Percentiles rank a stretch among this genome's conserved stretches.
phyloP scores from a whole-genome alignment of 768 basidiomycete species.

The Tricholoma sp. region DNA sequence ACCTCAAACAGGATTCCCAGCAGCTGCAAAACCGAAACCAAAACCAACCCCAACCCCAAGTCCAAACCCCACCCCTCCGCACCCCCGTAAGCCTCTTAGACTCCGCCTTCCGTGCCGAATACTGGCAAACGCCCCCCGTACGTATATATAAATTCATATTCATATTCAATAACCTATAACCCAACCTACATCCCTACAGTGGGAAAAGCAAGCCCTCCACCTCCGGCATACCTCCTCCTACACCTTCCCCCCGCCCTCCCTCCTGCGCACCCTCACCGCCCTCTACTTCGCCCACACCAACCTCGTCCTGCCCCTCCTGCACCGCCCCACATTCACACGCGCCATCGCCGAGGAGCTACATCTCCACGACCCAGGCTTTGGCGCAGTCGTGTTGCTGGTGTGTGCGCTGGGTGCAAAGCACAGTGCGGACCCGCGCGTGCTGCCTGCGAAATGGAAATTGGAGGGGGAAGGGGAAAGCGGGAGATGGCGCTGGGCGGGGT shows the following conservation, averaged over 20 bases:
- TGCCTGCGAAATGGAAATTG: conserved; percentile 32
- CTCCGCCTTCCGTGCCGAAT: too few relatives aligned
- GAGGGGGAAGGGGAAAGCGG: background rate
- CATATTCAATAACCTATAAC: too few relatives aligned
- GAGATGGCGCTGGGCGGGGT: conserved; percentile 45
- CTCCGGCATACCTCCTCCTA: too few relatives aligned
- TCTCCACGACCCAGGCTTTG: conserved; percentile 46
- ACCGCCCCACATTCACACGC: conserved; percentile 62
- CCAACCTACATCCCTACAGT: too few relatives aligned
- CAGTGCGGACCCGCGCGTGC: conserved; percentile 52
- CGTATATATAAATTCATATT: too few relatives aligned
- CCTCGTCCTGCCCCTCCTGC: conserved; percentile 59
- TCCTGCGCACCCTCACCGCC: conserved; percentile 49
- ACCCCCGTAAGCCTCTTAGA: too few relatives aligned
- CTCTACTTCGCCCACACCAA: conserved; percentile 61
- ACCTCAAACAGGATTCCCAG: too few relatives aligned
- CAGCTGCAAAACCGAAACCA: too few relatives aligned
- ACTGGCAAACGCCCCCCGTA: too few relatives aligned
- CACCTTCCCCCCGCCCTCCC: conserved; percentile 4
- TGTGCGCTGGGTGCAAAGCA: conserved; percentile 65
- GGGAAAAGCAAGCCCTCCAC: too few relatives aligned
- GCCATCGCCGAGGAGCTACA: conserved; percentile 45
- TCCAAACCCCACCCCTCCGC: too few relatives aligned
- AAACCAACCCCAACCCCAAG: too few relatives aligned
- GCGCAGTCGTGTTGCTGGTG: conserved; percentile 56